Evolutionary conservation across 805 yeast species (phyloP).

Genomic region (Myxozyma geophila): DNA sequence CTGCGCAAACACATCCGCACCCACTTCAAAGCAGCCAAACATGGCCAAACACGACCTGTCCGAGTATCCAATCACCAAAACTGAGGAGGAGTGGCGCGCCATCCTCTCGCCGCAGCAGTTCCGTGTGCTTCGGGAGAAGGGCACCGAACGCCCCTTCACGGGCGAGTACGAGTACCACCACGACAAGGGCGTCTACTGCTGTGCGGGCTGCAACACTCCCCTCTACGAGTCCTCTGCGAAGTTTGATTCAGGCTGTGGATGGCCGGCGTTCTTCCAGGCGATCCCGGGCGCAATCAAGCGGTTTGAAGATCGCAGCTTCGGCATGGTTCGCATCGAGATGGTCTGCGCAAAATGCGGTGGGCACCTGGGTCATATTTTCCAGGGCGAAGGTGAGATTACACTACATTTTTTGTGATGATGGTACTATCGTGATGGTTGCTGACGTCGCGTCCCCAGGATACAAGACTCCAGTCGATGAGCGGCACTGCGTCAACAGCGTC

Average conservation of each 20-base stretch:
- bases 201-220: constrained; percentile 86
- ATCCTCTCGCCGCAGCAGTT: constrained; percentile 75
- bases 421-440: background rate
- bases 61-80: constrained; percentile 22
- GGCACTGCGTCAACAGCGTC: constrained; percentile 94
- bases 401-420: background rate
- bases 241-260: constrained; percentile 91
- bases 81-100: constrained; percentile 75
- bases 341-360: constrained; percentile 87
- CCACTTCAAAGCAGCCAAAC: background rate
- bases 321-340: constrained; percentile 89
- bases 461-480: constrained; percentile 81
- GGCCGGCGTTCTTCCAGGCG: constrained; percentile 97
- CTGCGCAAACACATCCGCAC: background rate
- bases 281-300: constrained; percentile 75
- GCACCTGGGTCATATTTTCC: constrained; percentile 93
- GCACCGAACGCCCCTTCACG: constrained; percentile 69
- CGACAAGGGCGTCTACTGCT: constrained; percentile 67
- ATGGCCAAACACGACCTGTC: constrained; percentile 12
- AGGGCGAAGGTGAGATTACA: constrained; percentile 66
- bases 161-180: constrained; percentile 60
- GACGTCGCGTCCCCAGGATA: constrained; percentile 50
- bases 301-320: constrained; percentile 63
- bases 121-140: constrained; percentile 72
- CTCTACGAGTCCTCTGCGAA: constrained; percentile 79